Percentiles rank a stretch among this genome's conserved stretches.
Evolutionary conservation across 2,329 filamentous ascomycete species (phyloP).

Genomic region (Pseudocercospora pini-densiflorae): DNA sequence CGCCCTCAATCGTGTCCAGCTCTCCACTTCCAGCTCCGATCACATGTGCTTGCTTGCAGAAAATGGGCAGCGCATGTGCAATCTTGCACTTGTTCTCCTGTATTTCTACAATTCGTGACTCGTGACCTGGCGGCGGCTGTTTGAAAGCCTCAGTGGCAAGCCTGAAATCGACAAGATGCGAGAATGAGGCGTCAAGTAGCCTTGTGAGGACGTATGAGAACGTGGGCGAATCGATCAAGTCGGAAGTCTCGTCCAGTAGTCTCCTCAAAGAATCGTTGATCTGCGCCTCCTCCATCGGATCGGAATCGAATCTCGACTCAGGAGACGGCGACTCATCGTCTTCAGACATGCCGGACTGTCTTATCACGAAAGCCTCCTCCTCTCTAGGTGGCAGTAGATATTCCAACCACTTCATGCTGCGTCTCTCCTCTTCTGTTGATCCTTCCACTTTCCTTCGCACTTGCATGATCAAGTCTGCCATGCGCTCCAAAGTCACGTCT

Average conservation of each 20-base stretch:
- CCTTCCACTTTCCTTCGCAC: conserved; percentile 87
- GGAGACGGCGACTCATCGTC: conserved; percentile 36
- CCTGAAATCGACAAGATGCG: conserved; percentile 79
- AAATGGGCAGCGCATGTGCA: conserved; percentile 85
- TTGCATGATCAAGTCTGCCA: conserved; percentile 79
- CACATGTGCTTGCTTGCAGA: conserved; percentile 86
- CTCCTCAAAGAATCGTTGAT: conserved; percentile 71
- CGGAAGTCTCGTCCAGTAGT: conserved; percentile 92
- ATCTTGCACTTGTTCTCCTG: conserved; percentile 68
- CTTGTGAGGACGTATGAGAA: conserved; percentile 86
- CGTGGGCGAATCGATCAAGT: conserved; percentile 90
- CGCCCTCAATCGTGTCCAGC: conserved; percentile 50
- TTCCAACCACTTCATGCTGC: conserved; percentile 74
- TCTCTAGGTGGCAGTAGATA: conserved; percentile 80
- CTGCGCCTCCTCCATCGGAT: conserved; percentile 30
- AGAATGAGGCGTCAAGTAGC: conserved; percentile 86
- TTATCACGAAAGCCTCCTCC: conserved; percentile 81
- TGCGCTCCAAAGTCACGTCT: conserved; percentile 77
- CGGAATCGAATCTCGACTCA: conserved; percentile 19
- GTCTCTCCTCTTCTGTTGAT: conserved; percentile 65
- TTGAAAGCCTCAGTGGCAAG: conserved; percentile 81
- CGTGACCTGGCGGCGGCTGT: conserved; percentile 49
- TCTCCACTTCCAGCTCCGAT: conserved; percentile 79
- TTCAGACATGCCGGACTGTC: conserved; percentile 76
- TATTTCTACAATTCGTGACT: conserved; percentile 57